Percentiles rank a stretch among this genome's conserved stretches.
Conservation (phyloP, 805 yeast genomes). For the Ogataea methanolica region DNA sequence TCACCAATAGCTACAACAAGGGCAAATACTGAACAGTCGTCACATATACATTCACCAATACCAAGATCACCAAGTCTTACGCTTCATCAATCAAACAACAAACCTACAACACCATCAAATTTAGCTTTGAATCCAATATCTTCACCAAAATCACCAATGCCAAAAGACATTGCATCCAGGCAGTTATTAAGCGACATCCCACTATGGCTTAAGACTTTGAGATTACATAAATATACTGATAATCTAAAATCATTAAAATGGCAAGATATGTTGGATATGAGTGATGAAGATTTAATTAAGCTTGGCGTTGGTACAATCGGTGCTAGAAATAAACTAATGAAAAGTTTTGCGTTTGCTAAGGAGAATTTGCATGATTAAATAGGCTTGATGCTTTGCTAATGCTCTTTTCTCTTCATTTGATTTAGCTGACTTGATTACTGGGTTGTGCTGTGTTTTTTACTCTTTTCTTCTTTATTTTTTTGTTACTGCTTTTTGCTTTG, state of each 20-base stretch:
- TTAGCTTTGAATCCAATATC: slow-evolving; percentile 4
- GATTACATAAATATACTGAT: slow-evolving; percentile 92
- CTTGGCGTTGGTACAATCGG: slow-evolving; percentile 93
- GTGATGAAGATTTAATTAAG: slow-evolving; percentile 63
- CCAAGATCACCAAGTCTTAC: slow-evolving; percentile 7
- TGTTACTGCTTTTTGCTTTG: neutral
- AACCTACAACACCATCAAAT: slow-evolving; percentile 3
- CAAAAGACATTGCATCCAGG: slow-evolving; percentile 46
- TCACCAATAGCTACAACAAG: neutral
- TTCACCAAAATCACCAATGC: slow-evolving; percentile 38
- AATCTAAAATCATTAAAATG: slow-evolving; percentile 71
- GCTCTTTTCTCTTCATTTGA: neutral
- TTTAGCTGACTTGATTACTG: neutral
- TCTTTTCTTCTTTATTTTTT: neutral
- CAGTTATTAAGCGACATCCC: slow-evolving; percentile 73
- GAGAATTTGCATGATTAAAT: slow-evolving; percentile 34
- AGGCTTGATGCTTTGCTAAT: neutral
- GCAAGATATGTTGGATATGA: slow-evolving; percentile 69
- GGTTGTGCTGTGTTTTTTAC: neutral
- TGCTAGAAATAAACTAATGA: slow-evolving; percentile 88
- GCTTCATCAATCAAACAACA: neutral
- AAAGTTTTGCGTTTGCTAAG: slow-evolving; percentile 83
- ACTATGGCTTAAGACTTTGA: slow-evolving; percentile 82
- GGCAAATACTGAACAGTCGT: neutral
- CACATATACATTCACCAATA: slow-evolving; percentile 11